Evolutionary conservation across 441 rosid species (phyloP), one percentile per base, ranked within the genome.

Genomic region (Arabidopsis lyrata): DNA sequence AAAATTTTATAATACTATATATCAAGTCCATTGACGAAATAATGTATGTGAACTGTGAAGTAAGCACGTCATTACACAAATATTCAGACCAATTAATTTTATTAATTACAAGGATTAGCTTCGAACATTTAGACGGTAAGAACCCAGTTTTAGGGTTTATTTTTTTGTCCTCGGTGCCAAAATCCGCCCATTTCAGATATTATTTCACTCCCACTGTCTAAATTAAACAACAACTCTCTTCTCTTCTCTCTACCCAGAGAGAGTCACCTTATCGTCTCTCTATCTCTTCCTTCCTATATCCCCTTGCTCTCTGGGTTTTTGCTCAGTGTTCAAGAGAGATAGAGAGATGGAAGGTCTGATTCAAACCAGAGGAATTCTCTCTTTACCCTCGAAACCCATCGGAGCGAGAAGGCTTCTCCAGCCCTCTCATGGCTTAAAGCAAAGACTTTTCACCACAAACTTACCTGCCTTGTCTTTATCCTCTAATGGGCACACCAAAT

Each of bases 351-450:
- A 86, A 71, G 93, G 90, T 47, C 83, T 84, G 50, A 44, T 95
- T 12, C 95, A 92, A 76, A 81, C 91, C 74, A 92, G 74, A 78
- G 93, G 97, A 67, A 77, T 92, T 48, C 84, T 94, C 38, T 94
- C 99, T 1, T 79, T 88, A 20, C 95, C 97, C n/a, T 66, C 86
- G 2, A 92, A 81, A 80, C 97, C 92, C 27, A 81, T 78, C 68
- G 75, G 77, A 74, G 62, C 41, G 41, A 82, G 86, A 57, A 70
- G 75, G 59, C 76, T 88, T 72, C 77, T 80, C n/a, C 76, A 77
- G 4, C 83, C 94, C 7, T 92, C 97, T 9, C 86, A 77, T 57
- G 92, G 90, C 77, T 73, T 92, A 78, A 89, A 81, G 85, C 93
- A 84, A 34, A 85, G 97, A 61, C 84, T 89, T 86, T 84, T 87